These are phyloP conservation scores for Cicer bijugum DNA, from an alignment of 306 rosid genomes.

Conservation along the genomic window DNA sequence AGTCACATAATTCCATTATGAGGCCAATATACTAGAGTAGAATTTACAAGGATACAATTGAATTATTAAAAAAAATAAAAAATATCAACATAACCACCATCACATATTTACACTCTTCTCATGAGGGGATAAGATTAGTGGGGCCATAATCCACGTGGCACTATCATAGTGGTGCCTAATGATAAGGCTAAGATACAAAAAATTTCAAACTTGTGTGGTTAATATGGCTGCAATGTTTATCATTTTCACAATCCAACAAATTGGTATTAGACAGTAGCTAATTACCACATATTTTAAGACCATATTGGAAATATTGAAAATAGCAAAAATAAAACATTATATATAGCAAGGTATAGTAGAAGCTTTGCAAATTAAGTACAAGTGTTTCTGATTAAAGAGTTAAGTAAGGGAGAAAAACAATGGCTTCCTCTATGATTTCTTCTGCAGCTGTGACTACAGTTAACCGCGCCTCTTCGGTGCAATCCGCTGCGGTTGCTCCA, in stretches of 20 bases:
- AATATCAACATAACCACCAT: slow-evolving; percentile 40
- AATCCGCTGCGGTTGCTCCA: slow-evolving; percentile 65
- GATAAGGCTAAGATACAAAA: slow-evolving; percentile 48
- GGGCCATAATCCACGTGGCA: slow-evolving; percentile 56
- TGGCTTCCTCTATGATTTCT: slow-evolving; percentile 68
- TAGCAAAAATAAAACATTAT: slow-evolving; percentile 35
- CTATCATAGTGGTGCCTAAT: slow-evolving; percentile 36
- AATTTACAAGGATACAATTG: not conserved
- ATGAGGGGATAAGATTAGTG: slow-evolving; percentile 52
- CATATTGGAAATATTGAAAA: not conserved
- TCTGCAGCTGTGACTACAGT: slow-evolving; percentile 58
- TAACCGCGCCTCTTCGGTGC: slow-evolving; percentile 55
- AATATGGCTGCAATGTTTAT: slow-evolving; percentile 37
- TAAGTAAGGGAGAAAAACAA: slow-evolving; percentile 30
- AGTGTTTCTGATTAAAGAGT: slow-evolving; percentile 5
- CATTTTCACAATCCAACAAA: not conserved
- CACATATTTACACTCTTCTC: slow-evolving; percentile 46
- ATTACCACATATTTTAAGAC: not conserved
- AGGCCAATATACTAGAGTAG: slow-evolving; percentile 19
- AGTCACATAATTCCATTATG: slow-evolving; percentile 38
- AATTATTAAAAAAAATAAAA: not conserved
- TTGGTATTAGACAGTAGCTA: not conserved
- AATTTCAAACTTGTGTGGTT: slow-evolving; percentile 46
- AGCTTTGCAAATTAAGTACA: slow-evolving; percentile 14
- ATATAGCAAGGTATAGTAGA: slow-evolving; percentile 37